Evolutionary conservation across 2,329 filamentous ascomycete species (phyloP).

Genomic region (Sclerotinia borealis): DNA sequence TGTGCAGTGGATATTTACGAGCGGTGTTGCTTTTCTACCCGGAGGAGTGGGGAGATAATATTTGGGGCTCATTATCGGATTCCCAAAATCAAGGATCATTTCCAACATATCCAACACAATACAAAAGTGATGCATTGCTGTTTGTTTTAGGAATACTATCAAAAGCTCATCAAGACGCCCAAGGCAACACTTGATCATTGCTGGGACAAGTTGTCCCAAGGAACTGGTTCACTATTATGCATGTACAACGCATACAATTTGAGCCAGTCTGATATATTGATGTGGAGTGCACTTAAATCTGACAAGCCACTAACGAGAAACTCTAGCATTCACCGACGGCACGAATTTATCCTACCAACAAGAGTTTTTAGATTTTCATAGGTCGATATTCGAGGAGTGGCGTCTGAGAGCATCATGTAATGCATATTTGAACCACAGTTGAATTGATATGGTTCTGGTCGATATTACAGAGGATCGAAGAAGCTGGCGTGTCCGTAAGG

Average conservation of each 20-base stretch:
- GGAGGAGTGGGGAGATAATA: neutral
- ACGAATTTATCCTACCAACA: neutral
- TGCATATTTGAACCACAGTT: no score
- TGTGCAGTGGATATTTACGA: neutral
- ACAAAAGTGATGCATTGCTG: neutral
- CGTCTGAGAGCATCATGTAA: conserved; percentile 15
- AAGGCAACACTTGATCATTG: neutral
- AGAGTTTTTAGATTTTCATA: neutral
- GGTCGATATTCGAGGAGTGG: neutral
- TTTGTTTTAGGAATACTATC: neutral
- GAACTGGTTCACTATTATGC: conserved; percentile 8
- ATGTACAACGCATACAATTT: conserved; percentile 11
- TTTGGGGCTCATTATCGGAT: conserved; percentile 8
- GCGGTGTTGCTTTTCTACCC: neutral
- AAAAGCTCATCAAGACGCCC: neutral
- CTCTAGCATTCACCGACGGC: conserved; percentile 4
- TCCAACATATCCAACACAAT: conserved; percentile 4
- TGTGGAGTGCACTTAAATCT: conserved; percentile 10
- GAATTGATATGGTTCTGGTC: no score
- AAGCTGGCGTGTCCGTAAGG: conserved; percentile 16
- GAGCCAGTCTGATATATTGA: neutral
- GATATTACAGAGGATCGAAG: conserved; percentile 21
- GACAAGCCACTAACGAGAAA: conserved; percentile 7
- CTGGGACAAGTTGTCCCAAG: conserved; percentile 7
- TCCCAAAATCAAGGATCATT: conserved; percentile 21